Evolutionary conservation across 495 filamentous ascomycete genomes (phyloP), one percentile per base, ranked within the genome.

Genomic region (Pyronema omphalodes): DNA sequence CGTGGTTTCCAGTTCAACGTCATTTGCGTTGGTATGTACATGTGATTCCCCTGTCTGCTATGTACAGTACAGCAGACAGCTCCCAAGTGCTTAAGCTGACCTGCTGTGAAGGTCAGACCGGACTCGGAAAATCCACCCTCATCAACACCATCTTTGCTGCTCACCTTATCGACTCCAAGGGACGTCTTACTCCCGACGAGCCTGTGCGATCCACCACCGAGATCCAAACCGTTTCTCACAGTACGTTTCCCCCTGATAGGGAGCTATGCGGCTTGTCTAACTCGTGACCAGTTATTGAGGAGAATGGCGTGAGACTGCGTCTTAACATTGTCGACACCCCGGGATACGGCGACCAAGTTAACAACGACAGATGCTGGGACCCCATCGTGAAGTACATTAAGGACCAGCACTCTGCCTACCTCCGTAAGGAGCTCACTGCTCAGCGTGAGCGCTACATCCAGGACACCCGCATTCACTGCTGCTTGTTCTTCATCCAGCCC

Each of bases 121-220:
- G 91, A 60, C 81, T 99, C 57, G 91, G 91, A 69, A 99, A 99
- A 73, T 95, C 88, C 29, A 99, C 91, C 45, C 73, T 99, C 63
- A 94, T 99, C 75, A 99, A 99, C 77, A 99, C 91, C 70, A 96
- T 99, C 77, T 99, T 99, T 73, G 93, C 91, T 59, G 95, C 91
- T 58, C 91, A 99, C 76, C 79, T 99, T 66, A 94, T 99, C 71
- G 91, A 99, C 68, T 91, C 85, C 65, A 99, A 99, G 74, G 91
- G 91, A 62, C 84, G 91, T 56, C 72, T 96, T 60, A 73, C 83
- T 9, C 93, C 91, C 45, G 82, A 89, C 67, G 91, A 96, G 72
- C 82, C 80, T 56, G 86, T 94, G 57, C 88, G 91, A 67, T 80
- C 82, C 47, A 99, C 91, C 52, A 99, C 91, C 66, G 91, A 99